Percentiles rank a stretch among this genome's conserved stretches.
phyloP scores from a whole-genome alignment of 139 green algal genomes.

The Bryopsis sp. region DNA sequence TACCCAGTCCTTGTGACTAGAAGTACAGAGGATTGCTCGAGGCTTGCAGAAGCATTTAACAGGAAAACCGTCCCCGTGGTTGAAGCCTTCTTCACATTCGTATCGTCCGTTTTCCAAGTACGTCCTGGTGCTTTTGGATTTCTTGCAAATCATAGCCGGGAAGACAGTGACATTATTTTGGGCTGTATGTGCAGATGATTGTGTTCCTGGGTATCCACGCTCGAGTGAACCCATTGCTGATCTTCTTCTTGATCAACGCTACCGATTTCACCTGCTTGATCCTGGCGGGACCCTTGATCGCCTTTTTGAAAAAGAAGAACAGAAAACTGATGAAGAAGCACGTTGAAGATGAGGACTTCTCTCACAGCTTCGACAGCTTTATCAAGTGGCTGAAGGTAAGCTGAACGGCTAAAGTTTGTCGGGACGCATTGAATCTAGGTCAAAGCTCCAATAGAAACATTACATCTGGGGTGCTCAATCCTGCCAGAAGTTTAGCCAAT shows the following conservation, averaged over 20 bases:
- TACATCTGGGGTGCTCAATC: too few relatives aligned
- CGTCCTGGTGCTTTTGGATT: too few relatives aligned
- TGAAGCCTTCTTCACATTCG: slow-evolving; percentile 20
- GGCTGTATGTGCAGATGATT: slow-evolving; percentile 19
- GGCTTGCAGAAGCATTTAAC: slow-evolving; percentile 19
- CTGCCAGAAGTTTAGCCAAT: too few relatives aligned
- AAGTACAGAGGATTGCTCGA: slow-evolving; percentile 16
- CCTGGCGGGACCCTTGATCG: slow-evolving; percentile 4
- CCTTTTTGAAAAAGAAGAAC: slow-evolving; percentile 21
- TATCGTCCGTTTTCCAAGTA: slow-evolving; percentile 19
- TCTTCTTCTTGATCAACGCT: slow-evolving; percentile 19
- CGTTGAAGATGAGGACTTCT: background rate
- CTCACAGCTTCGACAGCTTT: slow-evolving; percentile 3
- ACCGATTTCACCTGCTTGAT: slow-evolving; percentile 17
- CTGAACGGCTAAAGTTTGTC: background rate
- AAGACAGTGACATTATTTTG: too few relatives aligned
- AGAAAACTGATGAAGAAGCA: slow-evolving; percentile 13
- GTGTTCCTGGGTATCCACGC: slow-evolving; percentile 19
- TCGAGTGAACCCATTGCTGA: slow-evolving; percentile 11
- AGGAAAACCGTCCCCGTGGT: slow-evolving; percentile 18
- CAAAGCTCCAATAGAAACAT: too few relatives aligned
- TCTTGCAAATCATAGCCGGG: too few relatives aligned
- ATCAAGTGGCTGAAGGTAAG: slow-evolving; percentile 19
- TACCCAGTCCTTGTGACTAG: slow-evolving; percentile 15
- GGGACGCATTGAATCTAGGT: too few relatives aligned